Evolutionary conservation across 208 protist genomes (phyloP), one percentile per base, ranked within the genome.

Genomic region (Leishmania lainsoni): DNA sequence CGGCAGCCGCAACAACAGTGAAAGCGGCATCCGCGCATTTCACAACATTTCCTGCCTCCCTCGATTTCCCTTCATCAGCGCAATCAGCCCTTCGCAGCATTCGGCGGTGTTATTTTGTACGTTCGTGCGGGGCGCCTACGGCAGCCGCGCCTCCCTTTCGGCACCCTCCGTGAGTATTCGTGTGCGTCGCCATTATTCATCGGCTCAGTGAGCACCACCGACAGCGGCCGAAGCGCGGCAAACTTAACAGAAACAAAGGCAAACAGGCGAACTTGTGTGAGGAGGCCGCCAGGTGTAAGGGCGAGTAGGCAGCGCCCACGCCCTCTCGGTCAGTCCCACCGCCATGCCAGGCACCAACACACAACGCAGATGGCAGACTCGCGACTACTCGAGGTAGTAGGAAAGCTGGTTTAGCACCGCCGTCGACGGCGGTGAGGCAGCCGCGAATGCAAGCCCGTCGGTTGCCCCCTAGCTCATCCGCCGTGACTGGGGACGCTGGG

Each of bases 351-450:
- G 59, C 59, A n/a, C 10, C n/a, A 32, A 35, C n/a, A 65, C n/a
- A 3, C 17, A 16, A 35, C n/a, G 59, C n/a, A 12, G n/a, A 35
- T 65, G 29, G 14, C n/a, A 48, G 65, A 26, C n/a, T 26, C 17
- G 54, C 45, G 1, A 1, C 51, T 59, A 86, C 65, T 81, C 78
- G 45, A 86, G 61, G 54, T 86, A 81, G 66, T 86, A 76, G 17
- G 82, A 81, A 3, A 86, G 78, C 56, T 76, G 72, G 9, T 71
- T 74, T 75, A 86, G 16, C 74, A 20, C 78, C 32, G 78, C 49
- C 0, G 77, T 29, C 39, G 70, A 14, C 54, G 59, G 39, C 2
- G 63, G 78, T 12, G 78, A 72, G 12, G 59, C 4, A 52, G 73
- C 6, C 26, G 49, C 65, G 17, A 5, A 35, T 22, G 14, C 5